Conservation (phyloP, 257 asterid genomes). For the Rehmannia glutinosa region DNA sequence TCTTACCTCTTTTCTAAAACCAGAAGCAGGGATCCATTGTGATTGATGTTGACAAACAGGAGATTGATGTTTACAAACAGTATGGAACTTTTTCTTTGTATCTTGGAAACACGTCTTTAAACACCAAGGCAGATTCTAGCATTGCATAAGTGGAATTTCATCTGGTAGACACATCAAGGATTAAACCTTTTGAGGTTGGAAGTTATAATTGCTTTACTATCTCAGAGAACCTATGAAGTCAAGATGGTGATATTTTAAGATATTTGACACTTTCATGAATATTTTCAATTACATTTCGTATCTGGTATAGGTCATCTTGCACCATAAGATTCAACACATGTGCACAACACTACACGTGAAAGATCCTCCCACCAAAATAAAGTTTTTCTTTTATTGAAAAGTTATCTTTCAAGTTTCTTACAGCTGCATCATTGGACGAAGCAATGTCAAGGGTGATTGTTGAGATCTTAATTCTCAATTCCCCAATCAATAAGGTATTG, state of each 20-base stretch:
- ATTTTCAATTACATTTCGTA: neutral
- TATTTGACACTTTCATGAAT: neutral
- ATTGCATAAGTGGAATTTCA: too few species aligned
- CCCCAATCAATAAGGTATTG: constrained; percentile 2
- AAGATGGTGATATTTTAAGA: neutral
- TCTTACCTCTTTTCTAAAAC: neutral
- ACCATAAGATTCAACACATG: neutral
- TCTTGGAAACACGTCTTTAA: too few species aligned
- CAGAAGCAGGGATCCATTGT: constrained; percentile 23
- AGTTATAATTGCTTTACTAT: neutral
- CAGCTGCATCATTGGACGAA: too few species aligned
- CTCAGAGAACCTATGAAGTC: neutral
- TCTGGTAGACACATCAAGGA: too few species aligned
- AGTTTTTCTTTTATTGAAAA: neutral
- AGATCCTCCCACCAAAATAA: neutral
- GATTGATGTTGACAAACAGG: constrained; percentile 28
- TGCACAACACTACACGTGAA: neutral
- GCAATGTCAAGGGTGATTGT: neutral
- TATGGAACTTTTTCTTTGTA: too few species aligned
- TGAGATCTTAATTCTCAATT: neutral
- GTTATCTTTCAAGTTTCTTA: too few species aligned
- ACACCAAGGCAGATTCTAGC: too few species aligned
- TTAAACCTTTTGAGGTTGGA: too few species aligned
- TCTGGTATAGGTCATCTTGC: neutral
- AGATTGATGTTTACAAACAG: too few species aligned